Percentiles rank a stretch among this genome's conserved stretches.
Evolutionary conservation across 192 early-diverging fungal genomes (phyloP).

Genomic region (Coemansia sp.): DNA sequence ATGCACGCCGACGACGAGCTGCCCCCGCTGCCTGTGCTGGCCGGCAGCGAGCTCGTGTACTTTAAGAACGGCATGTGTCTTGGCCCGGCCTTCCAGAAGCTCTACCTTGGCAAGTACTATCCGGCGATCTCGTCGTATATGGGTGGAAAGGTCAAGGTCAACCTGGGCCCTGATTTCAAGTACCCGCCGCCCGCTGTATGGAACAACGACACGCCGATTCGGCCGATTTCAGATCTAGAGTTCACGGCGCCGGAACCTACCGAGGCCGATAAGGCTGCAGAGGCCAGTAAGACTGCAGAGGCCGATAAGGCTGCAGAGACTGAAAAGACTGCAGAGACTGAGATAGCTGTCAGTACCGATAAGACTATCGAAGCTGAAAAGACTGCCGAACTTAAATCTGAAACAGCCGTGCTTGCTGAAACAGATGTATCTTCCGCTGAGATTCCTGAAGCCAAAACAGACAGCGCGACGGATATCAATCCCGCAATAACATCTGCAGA

Average conservation of each 20-base stretch:
- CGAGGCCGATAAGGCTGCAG: not conserved
- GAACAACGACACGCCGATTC: conserved; percentile 33
- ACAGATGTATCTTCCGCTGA: too few species aligned
- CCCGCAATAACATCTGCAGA: not conserved
- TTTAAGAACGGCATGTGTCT: conserved; percentile 65
- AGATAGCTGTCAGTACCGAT: too few species aligned
- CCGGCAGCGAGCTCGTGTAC: conserved; percentile 61
- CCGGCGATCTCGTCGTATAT: conserved; percentile 70
- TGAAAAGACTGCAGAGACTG: not conserved
- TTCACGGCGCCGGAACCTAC: conserved; percentile 21
- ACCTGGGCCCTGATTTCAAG: conserved; percentile 68
- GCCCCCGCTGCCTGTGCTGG: conserved; percentile 48
- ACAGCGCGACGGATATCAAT: not conserved
- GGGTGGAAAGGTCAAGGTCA: conserved; percentile 61
- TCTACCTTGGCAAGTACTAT: conserved; percentile 74
- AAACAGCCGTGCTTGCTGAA: too few species aligned
- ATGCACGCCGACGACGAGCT: conserved; percentile 34
- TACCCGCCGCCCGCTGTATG: conserved; percentile 56
- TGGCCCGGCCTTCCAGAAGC: conserved; percentile 63
- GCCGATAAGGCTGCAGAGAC: not conserved
- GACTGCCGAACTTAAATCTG: too few species aligned
- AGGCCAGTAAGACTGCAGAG: not conserved
- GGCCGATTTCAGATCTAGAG: conserved; percentile 49
- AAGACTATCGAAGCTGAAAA: too few species aligned
- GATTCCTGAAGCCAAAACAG: too few species aligned